A percentile compares a stretch with the other conserved stretches of the same genome.
Conservation (phyloP, 1,284 basidiomycete genomes). For the Pseudozyma hubeiensis region DNA sequence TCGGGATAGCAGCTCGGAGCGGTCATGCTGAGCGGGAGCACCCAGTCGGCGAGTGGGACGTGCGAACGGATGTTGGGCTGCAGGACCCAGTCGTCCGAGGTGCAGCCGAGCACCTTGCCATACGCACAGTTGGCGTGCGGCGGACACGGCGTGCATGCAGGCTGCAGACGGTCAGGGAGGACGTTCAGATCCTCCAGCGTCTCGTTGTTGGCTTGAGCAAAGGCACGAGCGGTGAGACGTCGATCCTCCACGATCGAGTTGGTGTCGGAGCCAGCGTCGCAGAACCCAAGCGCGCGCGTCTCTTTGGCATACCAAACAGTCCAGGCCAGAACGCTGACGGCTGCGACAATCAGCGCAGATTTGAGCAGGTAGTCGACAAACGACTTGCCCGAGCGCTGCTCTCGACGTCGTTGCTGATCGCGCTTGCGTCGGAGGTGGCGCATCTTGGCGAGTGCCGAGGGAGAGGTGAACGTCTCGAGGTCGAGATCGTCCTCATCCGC, state of each 20-base stretch:
- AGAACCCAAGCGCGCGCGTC: slow-evolving; percentile 58
- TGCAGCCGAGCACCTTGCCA: slow-evolving; percentile 50
- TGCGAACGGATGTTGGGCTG: slow-evolving; percentile 39
- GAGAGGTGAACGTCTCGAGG: slow-evolving; percentile 30
- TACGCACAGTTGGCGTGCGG: slow-evolving; percentile 51
- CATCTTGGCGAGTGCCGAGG: slow-evolving; percentile 43
- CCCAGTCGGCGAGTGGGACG: slow-evolving; percentile 40
- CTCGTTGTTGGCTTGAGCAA: slow-evolving; percentile 32
- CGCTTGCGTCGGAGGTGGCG: slow-evolving; percentile 28
- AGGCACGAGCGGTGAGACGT: slow-evolving; percentile 27
- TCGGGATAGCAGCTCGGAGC: slow-evolving; percentile 57
- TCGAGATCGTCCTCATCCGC: slow-evolving; percentile 31
- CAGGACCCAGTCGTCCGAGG: slow-evolving; percentile 56
- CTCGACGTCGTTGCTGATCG: slow-evolving; percentile 27
- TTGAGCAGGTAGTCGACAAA: slow-evolving; percentile 14
- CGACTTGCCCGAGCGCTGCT: slow-evolving; percentile 7
- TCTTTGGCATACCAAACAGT: slow-evolving; percentile 57
- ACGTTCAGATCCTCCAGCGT: slow-evolving; percentile 33
- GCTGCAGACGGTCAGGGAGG: slow-evolving; percentile 38
- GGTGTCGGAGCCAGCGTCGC: slow-evolving; percentile 45
- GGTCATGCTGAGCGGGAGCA: slow-evolving; percentile 48
- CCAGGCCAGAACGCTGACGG: slow-evolving; percentile 24
- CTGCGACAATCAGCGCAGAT: slow-evolving; percentile 7
- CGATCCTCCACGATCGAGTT: slow-evolving; percentile 47
- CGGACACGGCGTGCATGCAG: slow-evolving; percentile 61